Evolutionary conservation across 192 early-diverging fungal genomes (phyloP).

Genomic region (Rhizophagus prolifer): DNA sequence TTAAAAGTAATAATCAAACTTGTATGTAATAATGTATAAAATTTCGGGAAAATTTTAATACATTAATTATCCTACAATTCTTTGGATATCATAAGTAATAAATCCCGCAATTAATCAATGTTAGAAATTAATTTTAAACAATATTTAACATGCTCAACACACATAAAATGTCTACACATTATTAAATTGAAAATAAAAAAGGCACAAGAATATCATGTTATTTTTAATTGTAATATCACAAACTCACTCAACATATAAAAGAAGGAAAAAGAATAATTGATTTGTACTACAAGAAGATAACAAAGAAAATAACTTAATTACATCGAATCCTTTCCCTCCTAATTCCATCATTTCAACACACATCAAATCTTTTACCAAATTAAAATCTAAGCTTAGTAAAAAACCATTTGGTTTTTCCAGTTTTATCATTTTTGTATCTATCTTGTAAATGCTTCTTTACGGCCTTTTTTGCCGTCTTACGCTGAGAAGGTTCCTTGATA

Average conservation of each 20-base stretch:
- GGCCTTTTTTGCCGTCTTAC: constrained; percentile 85
- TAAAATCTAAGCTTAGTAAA: constrained; percentile 99
- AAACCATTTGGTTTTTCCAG: constrained; percentile 99
- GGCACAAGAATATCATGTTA: background rate
- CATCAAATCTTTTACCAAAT: constrained; percentile 29
- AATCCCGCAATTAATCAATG: too few relatives aligned
- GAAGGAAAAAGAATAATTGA: background rate
- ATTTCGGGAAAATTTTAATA: too few relatives aligned
- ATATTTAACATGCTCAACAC: too few relatives aligned
- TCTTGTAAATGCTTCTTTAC: constrained; percentile 97
- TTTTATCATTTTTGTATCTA: constrained; percentile 92
- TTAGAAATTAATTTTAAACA: too few relatives aligned
- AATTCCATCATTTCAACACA: background rate
- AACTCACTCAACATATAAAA: background rate
- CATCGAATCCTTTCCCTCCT: background rate
- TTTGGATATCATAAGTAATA: too few relatives aligned
- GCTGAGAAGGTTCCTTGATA: constrained; percentile 95
- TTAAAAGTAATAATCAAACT: too few relatives aligned
- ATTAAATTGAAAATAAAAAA: background rate
- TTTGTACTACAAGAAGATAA: background rate
- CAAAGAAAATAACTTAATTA: background rate
- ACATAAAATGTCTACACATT: too few relatives aligned
- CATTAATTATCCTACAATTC: too few relatives aligned
- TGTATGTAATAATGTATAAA: too few relatives aligned
- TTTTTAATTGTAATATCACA: background rate